Conservation (phyloP, 1,284 basidiomycete genomes). For the Leccinum variabile region DNA sequence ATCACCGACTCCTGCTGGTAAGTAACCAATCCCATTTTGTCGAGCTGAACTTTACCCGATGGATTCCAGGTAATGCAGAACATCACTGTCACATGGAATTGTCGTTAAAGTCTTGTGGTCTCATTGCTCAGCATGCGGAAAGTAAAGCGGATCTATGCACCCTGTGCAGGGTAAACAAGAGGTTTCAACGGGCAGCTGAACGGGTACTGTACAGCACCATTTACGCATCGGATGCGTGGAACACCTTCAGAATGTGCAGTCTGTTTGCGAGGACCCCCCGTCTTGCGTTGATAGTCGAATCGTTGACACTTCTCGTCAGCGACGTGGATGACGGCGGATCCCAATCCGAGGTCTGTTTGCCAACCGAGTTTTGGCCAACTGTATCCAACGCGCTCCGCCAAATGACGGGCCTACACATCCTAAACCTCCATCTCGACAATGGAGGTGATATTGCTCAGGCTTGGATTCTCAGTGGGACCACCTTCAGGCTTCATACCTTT, state of each 20-base stretch:
- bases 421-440: slow-evolving; percentile 44
- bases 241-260: slow-evolving; percentile 45
- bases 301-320: slow-evolving; percentile 48
- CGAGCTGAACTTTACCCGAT: not conserved
- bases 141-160: slow-evolving; percentile 52
- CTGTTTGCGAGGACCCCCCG: slow-evolving; percentile 47
- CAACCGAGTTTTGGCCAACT: slow-evolving; percentile 49
- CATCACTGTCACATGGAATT: slow-evolving; percentile 47
- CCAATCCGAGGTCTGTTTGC: slow-evolving; percentile 13
- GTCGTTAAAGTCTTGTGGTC: slow-evolving; percentile 55
- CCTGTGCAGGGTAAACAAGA: slow-evolving; percentile 56
- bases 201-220: slow-evolving; percentile 59
- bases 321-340: slow-evolving; percentile 12
- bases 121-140: slow-evolving; percentile 51
- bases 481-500: slow-evolving; percentile 55
- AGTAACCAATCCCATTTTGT: slow-evolving; percentile 1
- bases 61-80: slow-evolving; percentile 20
- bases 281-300: slow-evolving; percentile 50
- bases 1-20: slow-evolving; percentile 13
- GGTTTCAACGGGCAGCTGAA: slow-evolving; percentile 55
- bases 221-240: slow-evolving; percentile 41
- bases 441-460: slow-evolving; percentile 43
- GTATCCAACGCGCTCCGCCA: slow-evolving; percentile 49
- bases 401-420: slow-evolving; percentile 46
- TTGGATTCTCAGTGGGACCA: slow-evolving; percentile 51